A percentile compares a stretch with the other conserved stretches of the same genome.
Conservation (phyloP, 2,329 filamentous ascomycete species). For the Colletotrichum magnum region DNA sequence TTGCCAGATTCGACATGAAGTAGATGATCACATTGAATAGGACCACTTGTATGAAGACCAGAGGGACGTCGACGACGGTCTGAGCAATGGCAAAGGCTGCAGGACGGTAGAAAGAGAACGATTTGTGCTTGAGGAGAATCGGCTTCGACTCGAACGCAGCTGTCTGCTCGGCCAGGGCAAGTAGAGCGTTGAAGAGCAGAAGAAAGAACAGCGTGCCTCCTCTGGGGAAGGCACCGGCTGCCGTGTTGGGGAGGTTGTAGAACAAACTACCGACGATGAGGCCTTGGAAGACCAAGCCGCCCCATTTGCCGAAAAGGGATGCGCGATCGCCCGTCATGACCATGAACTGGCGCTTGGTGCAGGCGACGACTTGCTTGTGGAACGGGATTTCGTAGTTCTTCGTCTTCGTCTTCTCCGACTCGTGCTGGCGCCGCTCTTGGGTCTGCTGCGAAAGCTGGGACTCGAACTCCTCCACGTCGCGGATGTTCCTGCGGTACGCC, state of each 20-base stretch:
- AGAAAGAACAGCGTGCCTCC: conserved; percentile 75
- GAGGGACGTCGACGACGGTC: conserved; percentile 61
- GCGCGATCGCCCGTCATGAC: conserved; percentile 52
- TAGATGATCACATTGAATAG: conserved; percentile 74
- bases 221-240: conserved; percentile 69
- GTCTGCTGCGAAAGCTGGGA: conserved; percentile 61
- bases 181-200: conserved; percentile 73
- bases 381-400: conserved; percentile 68
- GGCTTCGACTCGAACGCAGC: conserved; percentile 73
- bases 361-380: conserved; percentile 62
- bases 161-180: conserved; percentile 73
- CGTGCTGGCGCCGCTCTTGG: conserved; percentile 54
- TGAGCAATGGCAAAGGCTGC: conserved; percentile 65
- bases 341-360: conserved; percentile 55
- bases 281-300: conserved; percentile 50
- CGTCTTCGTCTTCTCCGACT: conserved; percentile 55
- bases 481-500: conserved; percentile 56
- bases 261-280: conserved; percentile 52
- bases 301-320: conserved; percentile 52
- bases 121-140: conserved; percentile 79
- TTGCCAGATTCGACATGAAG: conserved; percentile 69
- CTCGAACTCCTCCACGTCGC: conserved; percentile 69
- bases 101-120: conserved; percentile 77
- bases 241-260: conserved; percentile 48
- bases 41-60: conserved; percentile 70